Evolutionary conservation across 352 stramenopile species (phyloP), one percentile per base, ranked within the genome.

Genomic region (Pelagophyceae sp.): DNA sequence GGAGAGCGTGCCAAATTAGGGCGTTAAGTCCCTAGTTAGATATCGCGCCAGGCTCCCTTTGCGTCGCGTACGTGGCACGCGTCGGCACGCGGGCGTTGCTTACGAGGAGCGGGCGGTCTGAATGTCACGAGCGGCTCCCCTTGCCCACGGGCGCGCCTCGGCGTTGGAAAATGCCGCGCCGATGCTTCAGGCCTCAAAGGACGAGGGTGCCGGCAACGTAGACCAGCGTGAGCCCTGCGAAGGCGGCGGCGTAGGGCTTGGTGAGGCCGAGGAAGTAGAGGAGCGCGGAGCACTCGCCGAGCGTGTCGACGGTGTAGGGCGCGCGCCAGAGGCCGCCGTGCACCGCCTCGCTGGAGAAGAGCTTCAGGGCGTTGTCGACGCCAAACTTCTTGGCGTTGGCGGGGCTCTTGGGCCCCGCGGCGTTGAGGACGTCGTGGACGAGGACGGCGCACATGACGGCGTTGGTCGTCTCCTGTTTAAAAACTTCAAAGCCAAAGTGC

Each of bases 401-500:
- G 63, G 76, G 71, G 65, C 80, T 87, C 65, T 83, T 83, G 6
- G 81, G 78, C 69, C 86, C 81, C 1, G 50, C 29, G 38, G 3
- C 61, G 72, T 87, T 90, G 51, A 90, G 80, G 60, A 78, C 32
- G 80, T 91, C 87, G 69, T 84, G 82, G 72, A 89, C 86, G 23
- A 91, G 78, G 74, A 91, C 83, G 32, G 85, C 87, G 37, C 80
- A 85, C 87, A 91, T 91, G 63, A 91, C 87, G 38, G 87, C 87
- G 72, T 90, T 91, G 70, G 86, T 90, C 38, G 85, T 90, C 79
- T 90, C 86, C 17, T 87, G 87, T 37, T 85, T 85, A 75, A 88
- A 90, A 60, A 91, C 90, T 80, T 91, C 87, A 72, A 88, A 90
- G 11, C 84, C 84, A 72, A 91, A 91, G 72, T 88, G 88, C 23